Base-by-base conservation (phyloP, 352 stramenopile species). In the Globisporangium cylindrosporum region DNA sequence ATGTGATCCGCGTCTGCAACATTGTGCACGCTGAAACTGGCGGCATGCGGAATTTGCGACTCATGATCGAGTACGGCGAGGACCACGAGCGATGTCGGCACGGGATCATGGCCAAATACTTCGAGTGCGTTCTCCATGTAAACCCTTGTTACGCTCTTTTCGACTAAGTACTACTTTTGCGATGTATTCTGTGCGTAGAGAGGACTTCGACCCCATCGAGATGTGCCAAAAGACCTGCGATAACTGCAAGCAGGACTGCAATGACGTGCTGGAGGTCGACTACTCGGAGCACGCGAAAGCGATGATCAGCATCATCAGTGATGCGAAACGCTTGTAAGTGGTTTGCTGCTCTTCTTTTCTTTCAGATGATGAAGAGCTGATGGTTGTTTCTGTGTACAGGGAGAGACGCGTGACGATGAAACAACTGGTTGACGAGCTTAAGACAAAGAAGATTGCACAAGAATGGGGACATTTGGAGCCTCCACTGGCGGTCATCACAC, bases 1-100 rank as follows among this genome's bases (percentile, higher is more conserved):
- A 98, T 68, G 89, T 94, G 1, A 64, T 87, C 27, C 81, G 80
- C n/a, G 84, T 94, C 4, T 82, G 74, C 49, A 85, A 81, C 29
- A 87, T 94, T 58, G 82, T 89, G 0, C 81, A 92, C 43, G 72
- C 73, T 12, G 80, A 89, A 68, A 69, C 79, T 14, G 82, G 88
- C 2, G 84, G 86, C 0, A 89, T 91, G 64, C 78, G 75, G 10
- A 91, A 90, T 54, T 67, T 93, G 59, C 72, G 77, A 6, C 71
- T 79, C 22, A 92, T 93, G 74, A 85, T 88, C 49, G 78, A 85
- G 55, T 92, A 90, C 48, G 82, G 81, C 48, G 72, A 81, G 59
- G 70, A 83, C 10, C 53, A 69, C 20, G 73, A 55, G 7, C 58
- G 69, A 6, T 89, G 80, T 66, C 68, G 80, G 22, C 80, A 87